Percentiles rank a stretch among this genome's conserved stretches.
These are phyloP conservation scores for Orbilia blumenaviensis DNA, from an alignment of 2,329 filamentous ascomycete species.

Conservation along the genomic window DNA sequence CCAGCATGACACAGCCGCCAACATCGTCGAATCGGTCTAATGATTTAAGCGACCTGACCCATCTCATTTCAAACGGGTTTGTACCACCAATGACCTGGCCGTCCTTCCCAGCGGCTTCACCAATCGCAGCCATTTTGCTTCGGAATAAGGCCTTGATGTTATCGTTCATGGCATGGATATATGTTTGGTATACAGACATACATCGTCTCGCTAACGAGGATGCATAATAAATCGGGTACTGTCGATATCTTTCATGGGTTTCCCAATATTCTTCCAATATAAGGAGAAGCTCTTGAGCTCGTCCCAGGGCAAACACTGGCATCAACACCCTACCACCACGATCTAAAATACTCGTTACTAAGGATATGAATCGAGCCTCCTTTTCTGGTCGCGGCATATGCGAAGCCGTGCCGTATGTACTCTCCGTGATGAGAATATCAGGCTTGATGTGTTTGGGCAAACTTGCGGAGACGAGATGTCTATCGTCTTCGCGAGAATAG, in stretches of 20 bases:
- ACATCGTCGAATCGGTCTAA: conserved; percentile 96
- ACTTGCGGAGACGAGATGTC: conserved; percentile 92
- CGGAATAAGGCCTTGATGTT: conserved; percentile 77
- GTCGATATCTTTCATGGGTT: conserved; percentile 86
- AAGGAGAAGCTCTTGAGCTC: conserved; percentile 90
- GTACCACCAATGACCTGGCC: conserved; percentile 62
- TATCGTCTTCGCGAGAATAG: conserved; percentile 93
- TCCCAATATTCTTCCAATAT: conserved; percentile 98
- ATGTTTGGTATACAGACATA: conserved; percentile 99
- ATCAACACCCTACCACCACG: conserved; percentile 91
- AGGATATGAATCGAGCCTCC: conserved; percentile 93
- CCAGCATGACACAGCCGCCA: conserved; percentile 94
- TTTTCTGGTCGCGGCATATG: conserved; percentile 90
- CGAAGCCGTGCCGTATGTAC: conserved; percentile 93
- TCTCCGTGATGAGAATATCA: conserved; percentile 96
- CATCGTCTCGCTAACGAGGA: conserved; percentile 94
- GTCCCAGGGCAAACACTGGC: conserved; percentile 92
- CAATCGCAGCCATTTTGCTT: conserved; percentile 72
- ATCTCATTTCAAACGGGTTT: conserved; percentile 92
- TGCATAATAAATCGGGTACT: conserved; percentile 95
- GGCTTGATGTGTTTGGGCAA: conserved; percentile 86
- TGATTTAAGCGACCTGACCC: conserved; percentile 88
- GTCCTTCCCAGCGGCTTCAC: conserved; percentile 76
- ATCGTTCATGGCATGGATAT: conserved; percentile 98
- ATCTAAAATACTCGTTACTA: conserved; percentile 88